Evolutionary conservation across 2,329 filamentous ascomycete genomes (phyloP).

Genomic region (Aspergillus sp.): DNA sequence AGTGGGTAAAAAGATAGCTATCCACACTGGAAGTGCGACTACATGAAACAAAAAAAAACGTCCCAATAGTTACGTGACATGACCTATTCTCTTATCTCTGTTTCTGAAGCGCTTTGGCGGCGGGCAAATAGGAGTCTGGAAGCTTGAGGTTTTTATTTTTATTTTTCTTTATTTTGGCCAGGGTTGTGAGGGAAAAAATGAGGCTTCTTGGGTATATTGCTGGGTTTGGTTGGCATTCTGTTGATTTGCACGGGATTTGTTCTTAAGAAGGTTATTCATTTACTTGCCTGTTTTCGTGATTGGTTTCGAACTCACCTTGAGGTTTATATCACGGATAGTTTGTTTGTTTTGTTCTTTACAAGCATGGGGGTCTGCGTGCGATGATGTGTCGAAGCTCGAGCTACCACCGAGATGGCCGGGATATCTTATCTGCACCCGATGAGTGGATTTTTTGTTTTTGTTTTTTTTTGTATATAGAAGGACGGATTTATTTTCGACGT

Average conservation of each 20-base stretch:
- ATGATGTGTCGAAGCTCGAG: neutral
- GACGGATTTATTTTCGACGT: neutral
- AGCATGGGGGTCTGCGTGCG: neutral
- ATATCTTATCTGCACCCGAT: neutral
- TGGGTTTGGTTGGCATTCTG: neutral
- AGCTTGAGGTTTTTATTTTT: neutral
- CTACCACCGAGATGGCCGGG: neutral
- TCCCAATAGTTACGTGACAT: conserved; percentile 9
- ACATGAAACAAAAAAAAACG: neutral
- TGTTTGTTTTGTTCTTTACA: neutral
- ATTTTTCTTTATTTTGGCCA: neutral
- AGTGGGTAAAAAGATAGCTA: neutral
- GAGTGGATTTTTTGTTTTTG: neutral
- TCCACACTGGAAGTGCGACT: neutral
- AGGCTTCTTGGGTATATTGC: neutral
- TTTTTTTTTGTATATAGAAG: neutral
- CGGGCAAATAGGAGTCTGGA: conserved; percentile 7
- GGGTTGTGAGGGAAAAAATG: neutral
- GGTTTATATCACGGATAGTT: neutral
- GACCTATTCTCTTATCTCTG: neutral
- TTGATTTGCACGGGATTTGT: neutral
- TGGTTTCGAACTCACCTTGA: neutral
- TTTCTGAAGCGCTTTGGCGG: conserved; percentile 3
- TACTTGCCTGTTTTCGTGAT: neutral
- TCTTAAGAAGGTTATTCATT: neutral